Base-by-base conservation (phyloP, 164 flowering plant species). In the Akebia trifoliata region DNA sequence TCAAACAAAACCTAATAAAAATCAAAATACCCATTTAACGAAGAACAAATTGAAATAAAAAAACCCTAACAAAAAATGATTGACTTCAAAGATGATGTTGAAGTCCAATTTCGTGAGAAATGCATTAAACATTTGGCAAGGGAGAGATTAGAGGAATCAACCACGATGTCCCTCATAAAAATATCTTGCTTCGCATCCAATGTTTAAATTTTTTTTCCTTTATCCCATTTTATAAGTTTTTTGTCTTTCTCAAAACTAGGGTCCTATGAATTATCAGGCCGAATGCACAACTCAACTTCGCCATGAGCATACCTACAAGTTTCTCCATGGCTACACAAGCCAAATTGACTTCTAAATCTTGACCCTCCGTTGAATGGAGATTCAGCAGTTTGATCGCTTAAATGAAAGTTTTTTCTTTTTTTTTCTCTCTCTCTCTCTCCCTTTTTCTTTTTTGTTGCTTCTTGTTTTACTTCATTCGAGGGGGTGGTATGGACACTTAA, bases 181-280 rank as follows among this genome's bases (percentile, higher is more conserved):
- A 75, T 76, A 48, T 70, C 81, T 29, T 69, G 72, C 52, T 70
- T 60, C 55, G 80, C 57, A 66, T 74, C 81, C 54, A 9, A 25
- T 7, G 32, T 64, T 22, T 62, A 76, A n/a, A 47, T 25, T 30
- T 61, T 62, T 22, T 62, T 78, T 5, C 57, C 76, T 32, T 63
- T 49, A 55, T 64, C 74, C 45, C 38, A 45, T 60, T 72, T 82
- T 71, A 59, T 34, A 39, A 76, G 56, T 85, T 83, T 80, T 75
- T 85, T 88, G 9, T 79, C 95, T 47, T 84, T 67, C 74, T 90
- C 86, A 31, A 97, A 93, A 0, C 96, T 87, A 4, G 99, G 99
- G 69, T 93, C 99, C 97, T 97, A 93, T 2, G 94, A 66, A 26
- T 76, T 78, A 55, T 90, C 96, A 4, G 94, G 95, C 18, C 92